Percentiles rank a stretch among this genome's conserved stretches.
Evolutionary conservation across 164 flowering plant species (phyloP).

Genomic region (Pachysandra terminalis): DNA sequence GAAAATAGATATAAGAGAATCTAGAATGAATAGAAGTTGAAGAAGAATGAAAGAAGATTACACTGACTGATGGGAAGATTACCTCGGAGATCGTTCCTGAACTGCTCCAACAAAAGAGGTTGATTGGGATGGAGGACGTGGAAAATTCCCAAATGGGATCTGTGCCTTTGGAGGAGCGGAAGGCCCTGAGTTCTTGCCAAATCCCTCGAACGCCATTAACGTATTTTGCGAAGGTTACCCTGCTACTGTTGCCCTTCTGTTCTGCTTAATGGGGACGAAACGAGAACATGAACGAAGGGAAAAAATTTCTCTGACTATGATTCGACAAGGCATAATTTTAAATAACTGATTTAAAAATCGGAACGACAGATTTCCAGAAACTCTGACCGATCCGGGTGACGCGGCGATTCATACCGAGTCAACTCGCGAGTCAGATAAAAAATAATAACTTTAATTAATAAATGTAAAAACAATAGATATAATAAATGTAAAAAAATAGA

Average conservation of each 20-base stretch:
- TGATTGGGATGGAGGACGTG: constrained; percentile 1
- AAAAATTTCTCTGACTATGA: too few relatives aligned
- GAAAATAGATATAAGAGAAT: neutral
- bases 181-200: constrained; percentile 41
- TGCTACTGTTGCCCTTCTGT: neutral
- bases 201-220: constrained; percentile 31
- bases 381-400: too few relatives aligned
- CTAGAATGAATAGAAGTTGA: neutral
- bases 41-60: neutral
- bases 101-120: neutral
- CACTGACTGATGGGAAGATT: neutral
- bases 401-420: too few relatives aligned
- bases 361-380: too few relatives aligned
- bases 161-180: constrained; percentile 15
- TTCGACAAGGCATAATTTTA: too few relatives aligned
- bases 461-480: too few relatives aligned
- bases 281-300: too few relatives aligned
- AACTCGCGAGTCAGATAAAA: too few relatives aligned
- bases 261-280: too few relatives aligned
- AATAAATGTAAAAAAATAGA: too few relatives aligned
- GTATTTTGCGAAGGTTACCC: neutral
- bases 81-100: constrained; percentile 11
- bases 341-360: too few relatives aligned
- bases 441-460: too few relatives aligned
- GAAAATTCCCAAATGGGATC: constrained; percentile 18